Evolutionary conservation across 768 basidiomycete genomes (phyloP), one percentile per base, ranked within the genome.

Genomic region (Suillus spraguei): DNA sequence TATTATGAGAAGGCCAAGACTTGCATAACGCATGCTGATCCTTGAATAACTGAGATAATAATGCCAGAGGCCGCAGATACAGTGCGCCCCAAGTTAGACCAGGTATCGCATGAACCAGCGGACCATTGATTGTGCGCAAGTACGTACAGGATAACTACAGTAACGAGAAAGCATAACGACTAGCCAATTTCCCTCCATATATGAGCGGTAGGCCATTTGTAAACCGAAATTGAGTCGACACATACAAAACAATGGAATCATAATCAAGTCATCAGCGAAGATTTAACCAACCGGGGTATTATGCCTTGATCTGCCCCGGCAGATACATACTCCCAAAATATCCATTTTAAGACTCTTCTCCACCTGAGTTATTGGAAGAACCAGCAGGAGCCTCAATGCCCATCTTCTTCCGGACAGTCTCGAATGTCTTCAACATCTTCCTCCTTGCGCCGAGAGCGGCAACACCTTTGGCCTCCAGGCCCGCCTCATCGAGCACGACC

Each of bases 401-500:
- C 91, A 95, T 92, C 87, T 93, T 95, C 84, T 85, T 88, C 79
- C 92, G 84, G 42, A 95, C 92, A 3, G 83, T 68, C 80, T 95
- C 94, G 73, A 95, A 95, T 65, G 92, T 93, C 86, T 97, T 97
- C 78, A 97, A 78, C 91, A 97, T 92, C 86, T 98, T 98, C 80
- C 95, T 87, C 76, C 97, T 83, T 42, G 97, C 97, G 55, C 97
- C 97, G 60, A 97, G 87, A 66, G 97, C 97, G n/a, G 94, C 90
- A 47, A 99, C 97, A n/a, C 97, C 97, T 79, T 92, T 92, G 60
- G 82, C 90, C 82, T 98, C 95, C 68, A 99, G 80, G 69, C 85
- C 90, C 11, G 80, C 83, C 77, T 99, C 97, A 69, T 93, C 92
- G 86, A 99, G 90, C 58, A 87, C 59, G 10, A 97, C 91, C 91